Percentiles rank a stretch among this genome's conserved stretches.
Evolutionary conservation across 2,329 filamentous ascomycete species (phyloP).

Genomic region (Colletotrichum salicis): DNA sequence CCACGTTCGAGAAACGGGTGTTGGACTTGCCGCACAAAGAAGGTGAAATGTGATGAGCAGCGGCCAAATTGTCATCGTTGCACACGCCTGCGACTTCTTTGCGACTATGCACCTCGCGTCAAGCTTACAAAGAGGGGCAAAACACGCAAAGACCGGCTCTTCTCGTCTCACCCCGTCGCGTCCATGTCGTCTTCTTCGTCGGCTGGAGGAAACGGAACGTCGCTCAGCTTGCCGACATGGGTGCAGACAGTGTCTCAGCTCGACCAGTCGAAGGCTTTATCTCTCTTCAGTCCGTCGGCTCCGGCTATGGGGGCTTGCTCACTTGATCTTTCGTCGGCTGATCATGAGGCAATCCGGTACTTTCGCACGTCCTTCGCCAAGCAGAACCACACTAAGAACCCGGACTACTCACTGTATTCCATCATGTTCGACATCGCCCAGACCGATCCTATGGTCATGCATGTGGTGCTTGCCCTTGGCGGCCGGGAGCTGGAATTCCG

Average conservation of each 20-base stretch:
- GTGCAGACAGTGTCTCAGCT: conserved; percentile 5
- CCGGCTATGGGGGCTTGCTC: conserved; percentile 37
- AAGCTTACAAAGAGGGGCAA: conserved; percentile 19
- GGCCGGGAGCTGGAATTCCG: conserved; percentile 44
- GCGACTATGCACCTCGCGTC: conserved; percentile 42
- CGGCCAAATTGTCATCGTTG: conserved; percentile 42
- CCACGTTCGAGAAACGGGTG: conserved; percentile 36
- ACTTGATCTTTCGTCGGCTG: conserved; percentile 41
- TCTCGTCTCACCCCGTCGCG: background rate
- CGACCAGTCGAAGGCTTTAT: conserved; percentile 19
- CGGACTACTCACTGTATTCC: conserved; percentile 47
- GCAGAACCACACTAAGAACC: conserved; percentile 49
- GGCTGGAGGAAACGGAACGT: background rate
- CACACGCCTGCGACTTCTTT: conserved; percentile 40
- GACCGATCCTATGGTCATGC: conserved; percentile 48
- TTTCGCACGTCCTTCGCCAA: conserved; percentile 49
- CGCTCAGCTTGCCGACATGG: conserved; percentile 23
- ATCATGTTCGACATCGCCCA: conserved; percentile 48
- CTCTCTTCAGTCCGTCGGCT: conserved; percentile 29
- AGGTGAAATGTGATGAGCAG: conserved; percentile 46
- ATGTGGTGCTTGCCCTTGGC: conserved; percentile 47
- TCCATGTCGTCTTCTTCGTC: conserved; percentile 10
- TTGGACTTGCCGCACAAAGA: conserved; percentile 45
- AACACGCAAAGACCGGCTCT: conserved; percentile 19
- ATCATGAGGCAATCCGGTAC: conserved; percentile 49